Percentiles rank a stretch among this genome's conserved stretches.
These are phyloP conservation scores for Neospermospora avenae DNA, from an alignment of 2,329 filamentous ascomycete species.

Conservation along the genomic window DNA sequence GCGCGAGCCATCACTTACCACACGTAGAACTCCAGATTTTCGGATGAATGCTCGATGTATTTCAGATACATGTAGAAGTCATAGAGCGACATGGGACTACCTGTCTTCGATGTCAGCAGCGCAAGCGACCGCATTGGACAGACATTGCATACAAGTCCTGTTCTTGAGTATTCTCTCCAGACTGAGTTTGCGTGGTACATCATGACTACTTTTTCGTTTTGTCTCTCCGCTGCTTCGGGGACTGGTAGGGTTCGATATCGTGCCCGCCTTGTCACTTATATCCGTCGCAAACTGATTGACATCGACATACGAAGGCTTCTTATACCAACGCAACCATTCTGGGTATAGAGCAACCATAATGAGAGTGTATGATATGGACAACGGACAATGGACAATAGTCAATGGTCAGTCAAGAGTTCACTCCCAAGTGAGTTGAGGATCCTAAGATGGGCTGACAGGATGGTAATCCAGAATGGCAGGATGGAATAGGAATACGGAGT, in stretches of 20 bases:
- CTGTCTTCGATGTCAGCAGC: constrained; percentile 24
- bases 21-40: constrained; percentile 49
- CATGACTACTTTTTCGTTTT: constrained; percentile 36
- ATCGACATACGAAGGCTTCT: constrained; percentile 48
- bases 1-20: constrained; percentile 37
- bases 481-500: not conserved
- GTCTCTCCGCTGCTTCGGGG: constrained; percentile 37
- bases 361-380: not conserved
- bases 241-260: constrained; percentile 1
- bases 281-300: constrained; percentile 44
- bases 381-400: not conserved
- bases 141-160: constrained; percentile 41
- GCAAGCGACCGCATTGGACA: not conserved
- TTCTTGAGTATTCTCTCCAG: constrained; percentile 47
- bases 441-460: no score
- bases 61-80: constrained; percentile 52
- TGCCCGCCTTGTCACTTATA: constrained; percentile 30
- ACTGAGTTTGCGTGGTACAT: constrained; percentile 40
- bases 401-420: no score
- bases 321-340: constrained; percentile 45
- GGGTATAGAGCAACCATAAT: constrained; percentile 1
- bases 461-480: not conserved
- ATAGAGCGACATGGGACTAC: constrained; percentile 47
- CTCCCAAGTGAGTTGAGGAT: not conserved
- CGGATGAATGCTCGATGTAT: constrained; percentile 47